Base-by-base conservation (phyloP, 2,329 filamentous ascomycete genomes). In the Malbranchea cinnamomea region DNA sequence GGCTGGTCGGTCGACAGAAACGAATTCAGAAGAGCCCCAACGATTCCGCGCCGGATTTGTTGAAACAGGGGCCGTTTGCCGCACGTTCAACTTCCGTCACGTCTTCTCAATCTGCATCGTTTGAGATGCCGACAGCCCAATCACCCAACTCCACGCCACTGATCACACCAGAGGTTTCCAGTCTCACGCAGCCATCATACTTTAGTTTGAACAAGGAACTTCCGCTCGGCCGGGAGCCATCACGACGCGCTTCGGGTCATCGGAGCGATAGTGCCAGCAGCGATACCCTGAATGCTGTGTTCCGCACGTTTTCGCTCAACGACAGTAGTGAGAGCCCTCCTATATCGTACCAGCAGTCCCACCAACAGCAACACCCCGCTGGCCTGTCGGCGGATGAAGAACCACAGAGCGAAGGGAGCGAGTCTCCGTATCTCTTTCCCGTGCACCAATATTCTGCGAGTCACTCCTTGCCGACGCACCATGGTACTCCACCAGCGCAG, bases 1-100 rank as follows among this genome's bases (percentile, higher is more conserved):
- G 89, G 50, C 64, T 98, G 39, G 80, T 98, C 37, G 89, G 89
- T 36, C 80, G 89, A 45, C 89, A 98, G 57, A 95, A 98, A 61
- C 75, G 89, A 45, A 83, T 87, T 13, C 65, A 94, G 27, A 89
- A 59, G 70, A 73, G 68, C 49, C 63, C 74, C 16, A 73, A 74
- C 18, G 87, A 98, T 40, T 74, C 78, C n/a, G 84, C 77, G 1
- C 89, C 89, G 1, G 91, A 98, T 57, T 62, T 98, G 8, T 67
- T 95, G 24, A 94, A 92, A 50, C 76, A 89, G 45, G 85, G 87
- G 0, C 83, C 87, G 0, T 95, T 95, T 56, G 80, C 77, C 33
- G n/a, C n/a, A n/a, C 74, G 84, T 30, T 78, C 82, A 4, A 71
- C 78, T 3, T 95, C 84, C 8, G 67, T 74, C 4, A 74, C 78